Evolutionary conservation across 2,329 filamentous ascomycete species (phyloP).

Genomic region (Lachnellula arida): DNA sequence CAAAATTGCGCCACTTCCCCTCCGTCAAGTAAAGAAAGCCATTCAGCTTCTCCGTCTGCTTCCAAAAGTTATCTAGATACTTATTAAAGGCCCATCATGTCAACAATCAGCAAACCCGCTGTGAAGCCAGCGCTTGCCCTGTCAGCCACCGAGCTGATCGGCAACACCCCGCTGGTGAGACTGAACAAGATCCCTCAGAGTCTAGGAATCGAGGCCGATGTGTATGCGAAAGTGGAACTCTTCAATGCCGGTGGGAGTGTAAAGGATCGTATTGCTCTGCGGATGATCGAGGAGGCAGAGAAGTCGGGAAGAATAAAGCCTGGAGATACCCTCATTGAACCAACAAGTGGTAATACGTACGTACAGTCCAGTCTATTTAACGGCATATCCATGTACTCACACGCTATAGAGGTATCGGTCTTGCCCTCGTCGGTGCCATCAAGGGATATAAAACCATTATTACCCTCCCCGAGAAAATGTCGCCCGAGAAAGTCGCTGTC

Average conservation of each 20-base stretch:
- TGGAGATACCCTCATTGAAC: constrained; percentile 94
- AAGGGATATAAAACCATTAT: constrained; percentile 99
- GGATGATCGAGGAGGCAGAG: constrained; percentile 97
- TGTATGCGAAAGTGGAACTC: constrained; percentile 87
- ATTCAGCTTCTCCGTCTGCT: not conserved
- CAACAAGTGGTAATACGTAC: constrained; percentile 89
- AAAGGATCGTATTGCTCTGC: constrained; percentile 90
- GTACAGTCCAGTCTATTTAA: constrained; percentile 17
- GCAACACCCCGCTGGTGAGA: constrained; percentile 90
- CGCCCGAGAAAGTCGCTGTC: constrained; percentile 93
- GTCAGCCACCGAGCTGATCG: constrained; percentile 81
- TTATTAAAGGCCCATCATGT: not conserved
- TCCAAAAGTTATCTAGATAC: not conserved
- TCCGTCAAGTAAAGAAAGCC: not conserved
- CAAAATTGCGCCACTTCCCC: not conserved
- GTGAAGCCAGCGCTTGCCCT: constrained; percentile 35
- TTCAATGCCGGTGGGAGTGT: constrained; percentile 94
- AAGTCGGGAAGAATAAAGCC: constrained; percentile 89
- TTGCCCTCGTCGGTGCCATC: constrained; percentile 89
- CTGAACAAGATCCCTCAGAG: constrained; percentile 91
- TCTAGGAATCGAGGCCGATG: constrained; percentile 79
- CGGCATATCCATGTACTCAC: constrained; percentile 22
- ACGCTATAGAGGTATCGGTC: constrained; percentile 66
- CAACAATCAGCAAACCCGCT: constrained; percentile 24
- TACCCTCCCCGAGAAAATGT: constrained; percentile 99